phyloP scores from a whole-genome alignment of 1,139 yeast genomes.

The Debaryomyces udenii region DNA sequence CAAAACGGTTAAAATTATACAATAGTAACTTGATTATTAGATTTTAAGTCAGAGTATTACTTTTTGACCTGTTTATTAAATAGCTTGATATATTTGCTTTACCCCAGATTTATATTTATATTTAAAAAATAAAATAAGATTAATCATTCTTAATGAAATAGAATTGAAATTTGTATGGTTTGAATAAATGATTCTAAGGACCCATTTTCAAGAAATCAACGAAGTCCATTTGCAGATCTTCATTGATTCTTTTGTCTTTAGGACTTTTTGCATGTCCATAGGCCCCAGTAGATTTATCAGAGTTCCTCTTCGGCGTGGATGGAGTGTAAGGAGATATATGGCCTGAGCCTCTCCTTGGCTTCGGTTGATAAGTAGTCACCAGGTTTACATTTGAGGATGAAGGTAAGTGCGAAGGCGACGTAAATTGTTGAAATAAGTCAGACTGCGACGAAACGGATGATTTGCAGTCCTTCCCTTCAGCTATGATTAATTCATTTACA shows the following conservation, averaged over 20 bases:
- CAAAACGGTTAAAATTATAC: no score
- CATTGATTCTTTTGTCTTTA: conserved; percentile 23
- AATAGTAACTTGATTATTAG: no score
- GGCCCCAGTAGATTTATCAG: not conserved
- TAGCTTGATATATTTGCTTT: no score
- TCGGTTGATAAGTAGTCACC: conserved; percentile 6
- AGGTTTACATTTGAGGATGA: conserved; percentile 16
- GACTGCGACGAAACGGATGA: conserved; percentile 13
- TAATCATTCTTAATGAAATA: not conserved
- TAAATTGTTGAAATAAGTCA: conserved; percentile 8
- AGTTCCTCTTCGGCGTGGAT: conserved; percentile 14
- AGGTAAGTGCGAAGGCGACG: conserved; percentile 8
- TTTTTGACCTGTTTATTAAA: no score
- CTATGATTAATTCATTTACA: conserved; percentile 18
- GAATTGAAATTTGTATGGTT: conserved; percentile 2
- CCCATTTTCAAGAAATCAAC: conserved; percentile 51
- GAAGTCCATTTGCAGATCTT: conserved; percentile 43
- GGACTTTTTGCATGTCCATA: conserved; percentile 11
- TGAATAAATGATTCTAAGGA: conserved; percentile 23
- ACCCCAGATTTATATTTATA: no score
- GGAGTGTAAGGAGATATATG: conserved; percentile 18
- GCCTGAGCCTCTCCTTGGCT: conserved; percentile 6
- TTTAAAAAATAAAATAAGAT: no score
- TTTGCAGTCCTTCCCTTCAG: not conserved
- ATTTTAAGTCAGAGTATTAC: no score